Evolutionary conservation across 495 filamentous ascomycete species (phyloP), one percentile per base, ranked within the genome.

Genomic region (Trichocladium antarcticum): DNA sequence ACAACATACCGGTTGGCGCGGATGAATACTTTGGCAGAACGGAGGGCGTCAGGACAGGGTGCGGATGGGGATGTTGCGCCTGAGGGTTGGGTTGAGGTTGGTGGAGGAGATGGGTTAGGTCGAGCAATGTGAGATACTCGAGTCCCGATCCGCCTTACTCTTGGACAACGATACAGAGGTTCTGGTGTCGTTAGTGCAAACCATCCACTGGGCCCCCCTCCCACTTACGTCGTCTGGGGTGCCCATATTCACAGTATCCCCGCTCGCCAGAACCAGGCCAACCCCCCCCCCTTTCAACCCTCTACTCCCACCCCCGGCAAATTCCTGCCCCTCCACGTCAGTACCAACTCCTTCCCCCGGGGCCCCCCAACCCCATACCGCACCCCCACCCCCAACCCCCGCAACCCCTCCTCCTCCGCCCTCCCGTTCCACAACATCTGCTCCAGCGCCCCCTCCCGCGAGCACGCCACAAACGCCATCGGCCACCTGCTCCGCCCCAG

Each of bases 351-450:
- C 32, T 58, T 15, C 20, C 44, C 50, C 3, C 56, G 50, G 19
- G 45, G 41, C 34, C 49, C 55, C 20, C 56, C 53, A 4, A 31
- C 51, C 10, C 57, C 57, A 5, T 85, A 78, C 50, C 70, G 61
- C 42, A 73, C 64, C 41, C 74, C 75, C 19, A 87, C 79, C 0
- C 78, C 80, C 49, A 89, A 54, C 11, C 74, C 75, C 49, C 74
- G 76, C 37, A 89, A 62, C 6, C 85, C 84, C 47, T 80, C 64
- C 48, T 74, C 69, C 50, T 77, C 77, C 3, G 80, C 84, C 42
- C 65, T 69, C 47, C 63, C 57, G 58, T 87, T 87, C 83, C 83
- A 87, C n/a, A 85, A 43, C 55, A 85, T 71, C 66, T 85, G 81
- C 56, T 71, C 64, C 5, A 84, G 65, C 32, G 41, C 50, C 5